phyloP scores from a whole-genome alignment of 768 basidiomycete genomes.

The Boletales sp. region DNA sequence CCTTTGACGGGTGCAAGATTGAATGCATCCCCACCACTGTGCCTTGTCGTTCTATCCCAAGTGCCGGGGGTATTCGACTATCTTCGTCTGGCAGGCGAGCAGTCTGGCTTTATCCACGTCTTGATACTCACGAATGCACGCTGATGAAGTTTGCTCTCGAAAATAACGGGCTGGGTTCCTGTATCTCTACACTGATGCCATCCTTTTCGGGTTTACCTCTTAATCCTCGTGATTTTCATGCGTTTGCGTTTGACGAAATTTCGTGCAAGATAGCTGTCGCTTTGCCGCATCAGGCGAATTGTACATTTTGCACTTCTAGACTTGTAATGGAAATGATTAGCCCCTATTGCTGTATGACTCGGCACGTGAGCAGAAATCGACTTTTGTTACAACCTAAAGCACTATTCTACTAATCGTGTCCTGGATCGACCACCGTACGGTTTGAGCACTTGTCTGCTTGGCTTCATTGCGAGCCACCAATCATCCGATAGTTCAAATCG shows the following conservation, averaged over 20 bases:
- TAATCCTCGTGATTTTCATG: conserved; percentile 40
- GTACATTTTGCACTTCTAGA: conserved; percentile 40
- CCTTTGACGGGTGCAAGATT: conserved; percentile 11
- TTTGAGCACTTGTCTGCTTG: neutral
- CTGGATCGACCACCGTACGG: conserved; percentile 1
- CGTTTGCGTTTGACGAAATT: conserved; percentile 54
- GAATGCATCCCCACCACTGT: conserved; percentile 1
- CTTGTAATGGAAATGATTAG: neutral
- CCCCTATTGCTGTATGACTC: conserved; percentile 15
- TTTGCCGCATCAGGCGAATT: conserved; percentile 51
- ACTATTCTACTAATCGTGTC: conserved; percentile 1
- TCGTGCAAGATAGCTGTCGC: conserved; percentile 50
- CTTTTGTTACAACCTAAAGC: neutral
- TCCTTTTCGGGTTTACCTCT: conserved; percentile 50
- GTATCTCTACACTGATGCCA: conserved; percentile 37
- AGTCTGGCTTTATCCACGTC: conserved; percentile 13
- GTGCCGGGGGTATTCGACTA: conserved; percentile 11
- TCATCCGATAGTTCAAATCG: conserved; percentile 2
- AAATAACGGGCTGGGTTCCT: conserved; percentile 3
- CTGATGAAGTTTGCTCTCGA: conserved; percentile 49
- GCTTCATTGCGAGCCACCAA: neutral
- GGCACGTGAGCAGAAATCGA: conserved; percentile 26
- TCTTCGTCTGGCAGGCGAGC: conserved; percentile 20
- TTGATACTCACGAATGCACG: conserved; percentile 36
- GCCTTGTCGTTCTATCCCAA: conserved; percentile 8